A percentile compares a stretch with the other conserved stretches of the same genome.
These are phyloP conservation scores for Pythium biforme DNA, from an alignment of 352 stramenopile species.

Conservation along the genomic window DNA sequence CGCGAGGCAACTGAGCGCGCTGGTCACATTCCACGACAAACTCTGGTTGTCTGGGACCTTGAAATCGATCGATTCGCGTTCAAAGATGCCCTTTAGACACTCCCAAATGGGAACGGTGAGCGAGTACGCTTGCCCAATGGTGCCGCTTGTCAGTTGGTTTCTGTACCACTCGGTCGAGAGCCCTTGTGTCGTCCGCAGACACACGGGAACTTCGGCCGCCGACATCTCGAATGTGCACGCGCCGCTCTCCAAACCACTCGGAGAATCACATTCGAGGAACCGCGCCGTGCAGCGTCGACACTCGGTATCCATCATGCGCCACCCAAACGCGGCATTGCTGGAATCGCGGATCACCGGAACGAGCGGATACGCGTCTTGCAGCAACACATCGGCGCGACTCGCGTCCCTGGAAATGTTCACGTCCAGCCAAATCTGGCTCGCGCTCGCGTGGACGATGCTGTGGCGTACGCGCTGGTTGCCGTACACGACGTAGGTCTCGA, in stretches of 20 bases:
- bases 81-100: conserved; percentile 3
- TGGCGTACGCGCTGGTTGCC: conserved; percentile 30
- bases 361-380: conserved; percentile 30
- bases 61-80: neutral
- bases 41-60: neutral
- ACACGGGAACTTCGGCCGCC: conserved; percentile 1
- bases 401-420: conserved; percentile 26
- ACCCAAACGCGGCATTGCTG: neutral
- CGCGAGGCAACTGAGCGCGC: conserved; percentile 23
- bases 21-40: conserved; percentile 18
- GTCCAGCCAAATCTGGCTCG: conserved; percentile 24
- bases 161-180: conserved; percentile 8
- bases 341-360: neutral
- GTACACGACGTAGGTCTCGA: conserved; percentile 35
- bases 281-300: conserved; percentile 14
- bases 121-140: neutral
- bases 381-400: conserved; percentile 19
- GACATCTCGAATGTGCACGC: conserved; percentile 18
- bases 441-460: conserved; percentile 1
- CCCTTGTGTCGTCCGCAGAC: neutral
- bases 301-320: neutral
- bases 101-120: neutral
- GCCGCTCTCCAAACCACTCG: conserved; percentile 8
- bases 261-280: conserved; percentile 12
- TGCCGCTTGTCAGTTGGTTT: neutral